Base-by-base conservation (phyloP, 768 basidiomycete species). In the Aureoboletus auriporus region DNA sequence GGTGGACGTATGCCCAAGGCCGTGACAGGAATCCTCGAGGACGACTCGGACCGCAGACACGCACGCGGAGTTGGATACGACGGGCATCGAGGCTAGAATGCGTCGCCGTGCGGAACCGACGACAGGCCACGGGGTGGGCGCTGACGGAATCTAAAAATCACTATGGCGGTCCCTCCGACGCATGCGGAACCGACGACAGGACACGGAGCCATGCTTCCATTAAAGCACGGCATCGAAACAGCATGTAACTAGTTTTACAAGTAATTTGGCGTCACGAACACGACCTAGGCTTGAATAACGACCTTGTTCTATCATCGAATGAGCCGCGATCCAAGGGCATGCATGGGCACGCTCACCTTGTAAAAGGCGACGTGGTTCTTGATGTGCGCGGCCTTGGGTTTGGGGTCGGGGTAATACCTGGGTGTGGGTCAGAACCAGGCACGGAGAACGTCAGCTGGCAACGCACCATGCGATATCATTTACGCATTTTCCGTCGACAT, bases 321-420 rank as follows among this genome's bases (percentile, higher is more conserved):
- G 28, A 5, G 40, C 17, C 30, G 39, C 20, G 28, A 35, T 30
- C 44, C 5, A 13, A 30, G 20, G 29, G 6, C n/a, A 28, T 11
- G 34, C 13, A 16, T 7, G 29, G 3, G 13, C 17, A 36, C n/a
- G 17, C 58, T 62, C 49, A 80, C 86, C 76, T 88, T 88, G 73
- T 91, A 86, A 61, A 91, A 89, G 0, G 88, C 89, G 17, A 89
- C 72, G 59, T 82, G 80, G 9, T 73, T 73, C 63, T 84, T 75
- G 59, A 90, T 85, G 6, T 76, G 60, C 41, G 77, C 71, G 0
- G 86, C 88, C 52, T 74, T 76, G 5, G 76, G 69, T 26, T 72
- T 77, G 0, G 83, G 69, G 1, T 72, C 44, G 0, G 84, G 78
- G 57, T 89, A 89, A 57, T 82, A 84, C 85, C 86, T 86, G 51